These are phyloP conservation scores for Acanthamoeba royreba DNA, from an alignment of 208 protist species.

Conservation along the genomic window DNA sequence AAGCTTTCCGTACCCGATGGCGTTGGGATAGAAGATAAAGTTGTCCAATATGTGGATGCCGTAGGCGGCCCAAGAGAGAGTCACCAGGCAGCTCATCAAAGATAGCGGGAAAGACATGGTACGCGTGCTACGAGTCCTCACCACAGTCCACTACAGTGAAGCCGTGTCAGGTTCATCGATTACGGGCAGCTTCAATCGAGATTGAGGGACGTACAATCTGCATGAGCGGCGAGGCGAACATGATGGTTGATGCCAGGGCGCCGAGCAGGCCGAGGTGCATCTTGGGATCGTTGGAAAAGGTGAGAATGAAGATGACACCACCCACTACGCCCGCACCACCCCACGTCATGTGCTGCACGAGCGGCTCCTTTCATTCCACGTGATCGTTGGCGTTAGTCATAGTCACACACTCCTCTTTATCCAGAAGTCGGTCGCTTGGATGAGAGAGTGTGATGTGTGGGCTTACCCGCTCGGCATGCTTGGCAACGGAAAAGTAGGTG, in stretches of 20 bases:
- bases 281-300: neutral
- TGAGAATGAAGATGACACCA: neutral
- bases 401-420: too few species aligned
- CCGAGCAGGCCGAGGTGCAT: neutral
- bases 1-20: neutral
- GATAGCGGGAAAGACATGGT: slow-evolving; percentile 12
- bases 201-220: neutral
- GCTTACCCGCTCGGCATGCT: neutral
- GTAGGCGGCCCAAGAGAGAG: neutral
- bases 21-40: neutral
- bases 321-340: neutral
- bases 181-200: too few species aligned
- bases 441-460: too few species aligned
- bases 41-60: neutral
- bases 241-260: neutral
- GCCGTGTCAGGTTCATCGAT: too few species aligned
- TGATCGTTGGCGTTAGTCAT: neutral
- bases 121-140: neutral
- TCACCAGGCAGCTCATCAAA: neutral
- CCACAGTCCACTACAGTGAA: neutral
- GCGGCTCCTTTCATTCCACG: neutral
- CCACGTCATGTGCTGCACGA: neutral
- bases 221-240: neutral
- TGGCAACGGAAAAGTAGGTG: neutral
- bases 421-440: too few species aligned